A percentile compares a stretch with the other conserved stretches of the same genome.
phyloP scores from a whole-genome alignment of 371 early-diverging fungal species.

The Capniomyces stellatus region DNA sequence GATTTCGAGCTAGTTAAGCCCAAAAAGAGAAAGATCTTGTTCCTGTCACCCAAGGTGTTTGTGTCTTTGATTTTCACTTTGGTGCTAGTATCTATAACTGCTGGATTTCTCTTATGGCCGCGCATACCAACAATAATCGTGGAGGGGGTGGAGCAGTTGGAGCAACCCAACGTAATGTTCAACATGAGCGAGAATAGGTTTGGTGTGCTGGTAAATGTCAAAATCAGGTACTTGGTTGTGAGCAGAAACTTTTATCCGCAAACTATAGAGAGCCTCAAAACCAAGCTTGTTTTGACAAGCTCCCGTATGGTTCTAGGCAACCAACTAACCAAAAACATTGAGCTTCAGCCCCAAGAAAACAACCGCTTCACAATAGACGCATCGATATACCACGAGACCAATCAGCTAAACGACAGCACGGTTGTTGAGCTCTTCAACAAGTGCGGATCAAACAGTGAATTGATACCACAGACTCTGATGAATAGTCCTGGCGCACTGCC shows the following conservation, averaged over 20 bases:
- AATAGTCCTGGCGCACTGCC: no score
- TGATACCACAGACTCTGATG: no score
- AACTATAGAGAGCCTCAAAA: background rate
- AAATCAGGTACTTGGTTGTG: background rate
- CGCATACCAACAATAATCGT: background rate
- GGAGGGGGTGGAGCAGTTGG: background rate
- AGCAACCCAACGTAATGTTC: background rate
- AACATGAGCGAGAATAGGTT: background rate
- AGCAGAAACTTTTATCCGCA: background rate
- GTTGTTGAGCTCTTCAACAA: background rate
- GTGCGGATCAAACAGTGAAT: background rate
- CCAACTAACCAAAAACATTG: background rate
- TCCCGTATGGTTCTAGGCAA: background rate
- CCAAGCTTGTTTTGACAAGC: background rate
- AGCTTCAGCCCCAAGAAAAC: background rate
- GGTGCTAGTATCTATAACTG: background rate
- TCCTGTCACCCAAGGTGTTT: background rate
- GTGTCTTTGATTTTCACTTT: background rate
- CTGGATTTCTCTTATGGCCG: background rate
- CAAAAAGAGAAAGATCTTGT: background rate
- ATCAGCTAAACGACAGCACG: background rate
- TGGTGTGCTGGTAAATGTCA: background rate
- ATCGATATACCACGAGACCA: background rate
- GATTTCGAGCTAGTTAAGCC: background rate
- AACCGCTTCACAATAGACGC: background rate